Conservation (phyloP, 768 basidiomycete species). For the Lactifluus volemus region DNA sequence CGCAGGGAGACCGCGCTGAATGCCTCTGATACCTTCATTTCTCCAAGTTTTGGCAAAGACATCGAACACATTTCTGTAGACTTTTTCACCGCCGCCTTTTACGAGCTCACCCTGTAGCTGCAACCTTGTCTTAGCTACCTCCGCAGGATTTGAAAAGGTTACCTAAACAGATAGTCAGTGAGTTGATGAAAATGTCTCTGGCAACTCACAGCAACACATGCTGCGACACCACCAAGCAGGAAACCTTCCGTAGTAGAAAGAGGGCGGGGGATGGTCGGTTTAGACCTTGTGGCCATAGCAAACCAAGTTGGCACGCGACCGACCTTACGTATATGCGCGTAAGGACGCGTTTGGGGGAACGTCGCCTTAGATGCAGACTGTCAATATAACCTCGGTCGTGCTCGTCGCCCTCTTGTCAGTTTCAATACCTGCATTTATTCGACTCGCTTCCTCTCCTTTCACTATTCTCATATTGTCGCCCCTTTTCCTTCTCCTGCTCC, state of each 20-base stretch:
- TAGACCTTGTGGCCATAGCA: background rate
- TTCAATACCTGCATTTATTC: constrained; percentile 44
- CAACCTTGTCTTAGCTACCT: constrained; percentile 89
- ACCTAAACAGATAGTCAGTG: constrained; percentile 41
- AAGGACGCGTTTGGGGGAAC: background rate
- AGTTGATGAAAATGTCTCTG: background rate
- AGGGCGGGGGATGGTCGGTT: constrained; percentile 19
- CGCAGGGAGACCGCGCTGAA: constrained; percentile 85
- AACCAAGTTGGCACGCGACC: background rate
- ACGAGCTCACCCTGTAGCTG: constrained; percentile 95
- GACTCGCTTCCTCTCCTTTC: constrained; percentile 58
- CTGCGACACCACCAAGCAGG: constrained; percentile 83
- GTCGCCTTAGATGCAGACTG: background rate
- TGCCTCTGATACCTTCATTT: constrained; percentile 84
- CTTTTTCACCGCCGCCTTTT: constrained; percentile 56
- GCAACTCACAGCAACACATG: constrained; percentile 72
- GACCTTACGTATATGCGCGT: background rate
- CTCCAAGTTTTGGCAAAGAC: constrained; percentile 80
- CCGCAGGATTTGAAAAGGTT: constrained; percentile 70
- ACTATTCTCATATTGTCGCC: constrained; percentile 57
- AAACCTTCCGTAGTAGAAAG: constrained; percentile 77
- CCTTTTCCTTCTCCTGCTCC: constrained; percentile 44
- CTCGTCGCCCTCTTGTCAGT: constrained; percentile 50
- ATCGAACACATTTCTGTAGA: constrained; percentile 87
- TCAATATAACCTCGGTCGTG: constrained; percentile 35